These are phyloP conservation scores for Didymella arachidicola DNA, from an alignment of 2,329 filamentous ascomycete genomes.

Conservation along the genomic window DNA sequence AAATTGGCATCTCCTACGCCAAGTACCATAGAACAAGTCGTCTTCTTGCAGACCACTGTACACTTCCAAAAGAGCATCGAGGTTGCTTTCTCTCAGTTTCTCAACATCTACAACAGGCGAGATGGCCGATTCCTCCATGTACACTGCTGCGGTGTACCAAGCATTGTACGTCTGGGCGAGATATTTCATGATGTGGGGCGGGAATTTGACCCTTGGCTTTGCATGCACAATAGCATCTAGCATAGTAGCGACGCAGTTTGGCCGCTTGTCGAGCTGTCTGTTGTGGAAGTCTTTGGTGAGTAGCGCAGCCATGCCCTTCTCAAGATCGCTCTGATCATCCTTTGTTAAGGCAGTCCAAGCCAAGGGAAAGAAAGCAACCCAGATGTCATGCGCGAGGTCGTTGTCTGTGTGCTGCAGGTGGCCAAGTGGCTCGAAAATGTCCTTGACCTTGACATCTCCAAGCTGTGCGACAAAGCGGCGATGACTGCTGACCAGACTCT, in stretches of 20 bases:
- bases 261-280: slow-evolving; percentile 90
- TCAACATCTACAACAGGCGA: slow-evolving; percentile 84
- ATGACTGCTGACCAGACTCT: slow-evolving; percentile 78
- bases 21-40: slow-evolving; percentile 96
- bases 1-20: slow-evolving; percentile 93
- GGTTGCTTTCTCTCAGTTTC: slow-evolving; percentile 87
- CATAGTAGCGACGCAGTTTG: slow-evolving; percentile 93
- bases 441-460: slow-evolving; percentile 83
- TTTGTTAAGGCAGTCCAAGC: slow-evolving; percentile 89
- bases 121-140: slow-evolving; percentile 88
- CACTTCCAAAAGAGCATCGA: slow-evolving; percentile 93
- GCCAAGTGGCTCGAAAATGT: slow-evolving; percentile 86
- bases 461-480: slow-evolving; percentile 84
- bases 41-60: slow-evolving; percentile 93
- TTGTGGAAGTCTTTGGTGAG: slow-evolving; percentile 96
- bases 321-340: slow-evolving; percentile 88
- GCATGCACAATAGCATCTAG: slow-evolving; percentile 86
- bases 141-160: slow-evolving; percentile 94
- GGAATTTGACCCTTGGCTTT: slow-evolving; percentile 87
- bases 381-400: slow-evolving; percentile 84
- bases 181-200: slow-evolving; percentile 95
- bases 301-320: slow-evolving; percentile 87
- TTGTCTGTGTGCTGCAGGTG: slow-evolving; percentile 92
- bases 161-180: slow-evolving; percentile 92
- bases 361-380: slow-evolving; percentile 89